Percentiles rank a stretch among this genome's conserved stretches.
Evolutionary conservation across 2,329 filamentous ascomycete genomes (phyloP).

Genomic region (Zymoseptoria ardabiliae): DNA sequence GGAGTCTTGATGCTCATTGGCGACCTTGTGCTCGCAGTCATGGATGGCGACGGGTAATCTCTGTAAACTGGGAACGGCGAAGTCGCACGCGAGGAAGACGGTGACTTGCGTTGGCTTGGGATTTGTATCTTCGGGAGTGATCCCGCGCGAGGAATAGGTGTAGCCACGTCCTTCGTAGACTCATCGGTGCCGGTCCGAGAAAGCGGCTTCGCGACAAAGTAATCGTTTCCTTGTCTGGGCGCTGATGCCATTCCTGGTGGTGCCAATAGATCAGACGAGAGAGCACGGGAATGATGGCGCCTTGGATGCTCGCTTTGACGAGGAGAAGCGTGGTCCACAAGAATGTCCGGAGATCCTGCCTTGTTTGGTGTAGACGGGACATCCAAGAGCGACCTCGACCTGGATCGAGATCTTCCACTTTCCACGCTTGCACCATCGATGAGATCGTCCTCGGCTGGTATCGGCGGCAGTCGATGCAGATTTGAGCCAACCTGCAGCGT

Average conservation of each 20-base stretch:
- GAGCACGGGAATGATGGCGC: slow-evolving; percentile 3
- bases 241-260: neutral
- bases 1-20: slow-evolving; percentile 33
- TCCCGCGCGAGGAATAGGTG: slow-evolving; percentile 25
- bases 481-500: slow-evolving; percentile 39
- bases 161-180: slow-evolving; percentile 16
- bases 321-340: slow-evolving; percentile 16
- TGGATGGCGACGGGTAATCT: slow-evolving; percentile 39
- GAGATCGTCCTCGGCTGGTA: slow-evolving; percentile 12
- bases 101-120: slow-evolving; percentile 26
- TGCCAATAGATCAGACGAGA: neutral
- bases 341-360: slow-evolving; percentile 9
- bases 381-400: slow-evolving; percentile 2
- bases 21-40: slow-evolving; percentile 29
- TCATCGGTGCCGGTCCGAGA: slow-evolving; percentile 8
- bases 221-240: slow-evolving; percentile 4
- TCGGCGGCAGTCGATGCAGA: slow-evolving; percentile 9
- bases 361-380: slow-evolving; percentile 2
- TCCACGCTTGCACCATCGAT: slow-evolving; percentile 7
- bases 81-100: slow-evolving; percentile 34
- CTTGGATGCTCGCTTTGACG: neutral
- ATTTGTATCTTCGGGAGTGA: slow-evolving; percentile 37
- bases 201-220: slow-evolving; percentile 7
- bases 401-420: neutral
- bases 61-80: slow-evolving; percentile 63